Evolutionary conservation across 2,329 filamentous ascomycete genomes (phyloP), one percentile per base, ranked within the genome.

Genomic region (Epichloe sp.): DNA sequence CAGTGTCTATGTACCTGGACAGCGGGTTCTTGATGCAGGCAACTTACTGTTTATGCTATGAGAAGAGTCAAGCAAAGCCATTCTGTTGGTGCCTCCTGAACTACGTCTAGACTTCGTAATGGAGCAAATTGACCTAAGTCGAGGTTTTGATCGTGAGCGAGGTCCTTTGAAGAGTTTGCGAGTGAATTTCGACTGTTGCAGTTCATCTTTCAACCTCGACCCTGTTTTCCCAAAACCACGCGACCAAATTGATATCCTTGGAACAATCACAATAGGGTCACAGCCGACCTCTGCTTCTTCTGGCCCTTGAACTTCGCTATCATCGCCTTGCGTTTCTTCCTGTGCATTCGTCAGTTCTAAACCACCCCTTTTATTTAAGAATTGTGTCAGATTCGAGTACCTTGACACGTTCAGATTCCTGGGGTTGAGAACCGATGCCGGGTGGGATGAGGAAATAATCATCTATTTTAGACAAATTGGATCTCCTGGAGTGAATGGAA

Each of bases 111-210:
- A 44, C 3, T 71, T 73, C 10, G 68, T 62, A n/a, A 65, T 62
- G 48, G 65, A 72, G 53, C 57, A 65, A 21, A 60, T 56, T 0
- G 71, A 72, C 26, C 40, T 44, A n/a, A 2, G 14, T 3, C 71
- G 72, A 17, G 62, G 56, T 52, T 68, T 72, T 4, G 66, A 65
- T 42, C 63, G 61, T 69, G 71, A 72, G 2, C 68, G 67, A 10
- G 66, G 63, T 41, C 61, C 70, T 5, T 67, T 63, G 48, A 75
- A 73, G 7, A 72, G 57, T 47, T 65, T 72, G 19, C 62, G 62
- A 4, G 64, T 63, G 3, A 61, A 52, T 4, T 59, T 65, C 3
- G 54, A 50, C 23, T 55, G 63, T 10, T 51, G 56, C 10, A 53
- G 47, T 10, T 68, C 68, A 2, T 67, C 60, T 36, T 65, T 68